Evolutionary conservation across 306 rosid genomes (phyloP).

Genomic region (Canavalia gladiata): DNA sequence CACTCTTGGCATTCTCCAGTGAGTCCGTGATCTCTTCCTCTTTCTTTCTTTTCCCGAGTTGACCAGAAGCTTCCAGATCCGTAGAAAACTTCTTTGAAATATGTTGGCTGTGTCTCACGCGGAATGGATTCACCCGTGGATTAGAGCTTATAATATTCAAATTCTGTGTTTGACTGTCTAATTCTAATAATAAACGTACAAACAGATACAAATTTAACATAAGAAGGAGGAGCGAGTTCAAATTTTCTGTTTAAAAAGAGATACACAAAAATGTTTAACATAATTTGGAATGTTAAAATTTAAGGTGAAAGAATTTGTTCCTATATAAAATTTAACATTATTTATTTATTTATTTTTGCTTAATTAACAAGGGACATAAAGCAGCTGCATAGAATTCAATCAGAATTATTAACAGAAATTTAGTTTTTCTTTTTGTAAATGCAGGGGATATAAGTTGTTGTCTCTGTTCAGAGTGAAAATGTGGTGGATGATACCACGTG

Average conservation of each 20-base stretch:
- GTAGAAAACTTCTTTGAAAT: background rate
- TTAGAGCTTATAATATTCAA: too few relatives aligned
- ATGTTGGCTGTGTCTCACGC: background rate
- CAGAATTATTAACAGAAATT: background rate
- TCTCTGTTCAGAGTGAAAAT: slow-evolving; percentile 71
- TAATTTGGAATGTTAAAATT: too few relatives aligned
- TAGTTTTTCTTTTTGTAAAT: background rate
- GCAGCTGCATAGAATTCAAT: background rate
- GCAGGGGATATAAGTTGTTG: slow-evolving; percentile 67
- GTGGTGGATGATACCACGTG: slow-evolving; percentile 85
- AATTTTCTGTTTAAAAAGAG: too few relatives aligned
- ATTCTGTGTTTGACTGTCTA: too few relatives aligned
- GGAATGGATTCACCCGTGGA: too few relatives aligned
- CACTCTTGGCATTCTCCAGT: slow-evolving; percentile 70
- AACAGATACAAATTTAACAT: too few relatives aligned
- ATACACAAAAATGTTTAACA: too few relatives aligned
- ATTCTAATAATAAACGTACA: too few relatives aligned
- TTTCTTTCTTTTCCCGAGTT: background rate
- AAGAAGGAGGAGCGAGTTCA: too few relatives aligned
- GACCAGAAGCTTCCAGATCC: background rate
- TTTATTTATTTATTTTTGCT: background rate
- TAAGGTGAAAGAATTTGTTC: too few relatives aligned
- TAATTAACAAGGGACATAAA: background rate
- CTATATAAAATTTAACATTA: background rate
- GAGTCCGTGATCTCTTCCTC: slow-evolving; percentile 19